A percentile compares a stretch with the other conserved stretches of the same genome.
Evolutionary conservation across 371 early-diverging fungal species (phyloP).

Genomic region (Lichtheimia hyalospora): DNA sequence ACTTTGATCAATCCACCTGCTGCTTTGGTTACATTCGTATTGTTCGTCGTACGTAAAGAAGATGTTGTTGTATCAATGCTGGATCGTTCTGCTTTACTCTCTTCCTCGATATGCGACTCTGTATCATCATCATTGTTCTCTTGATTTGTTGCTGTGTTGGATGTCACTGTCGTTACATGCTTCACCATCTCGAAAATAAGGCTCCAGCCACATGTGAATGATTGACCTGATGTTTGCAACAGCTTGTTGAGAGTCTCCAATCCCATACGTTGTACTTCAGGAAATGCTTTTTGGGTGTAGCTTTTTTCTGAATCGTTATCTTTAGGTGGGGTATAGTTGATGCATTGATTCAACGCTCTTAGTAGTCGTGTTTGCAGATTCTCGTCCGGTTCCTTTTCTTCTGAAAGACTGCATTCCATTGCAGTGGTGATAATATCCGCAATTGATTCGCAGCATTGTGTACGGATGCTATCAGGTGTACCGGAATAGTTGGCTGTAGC

Average conservation of each 20-base stretch:
- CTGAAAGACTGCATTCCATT: constrained; percentile 64
- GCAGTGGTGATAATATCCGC: constrained; percentile 77
- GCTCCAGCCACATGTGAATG: constrained; percentile 83
- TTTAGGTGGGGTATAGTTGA: constrained; percentile 26
- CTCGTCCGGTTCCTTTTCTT: constrained; percentile 52
- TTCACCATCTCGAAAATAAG: constrained; percentile 89
- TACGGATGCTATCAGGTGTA: constrained; percentile 65
- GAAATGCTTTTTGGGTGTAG: constrained; percentile 21
- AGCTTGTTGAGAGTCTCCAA: constrained; percentile 89
- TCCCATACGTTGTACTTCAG: constrained; percentile 81
- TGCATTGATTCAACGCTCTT: constrained; percentile 44
- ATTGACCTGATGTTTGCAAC: constrained; percentile 89
- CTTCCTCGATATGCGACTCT: constrained; percentile 13
- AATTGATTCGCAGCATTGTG: constrained; percentile 83
- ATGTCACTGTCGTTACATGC: constrained; percentile 40
- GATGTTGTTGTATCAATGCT: constrained; percentile 33
- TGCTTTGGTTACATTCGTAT: constrained; percentile 12
- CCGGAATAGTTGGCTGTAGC: constrained; percentile 70
- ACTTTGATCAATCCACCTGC: constrained; percentile 72
- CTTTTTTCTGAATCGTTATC: constrained; percentile 14
- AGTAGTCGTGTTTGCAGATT: constrained; percentile 56
- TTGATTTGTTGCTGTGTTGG: neutral
- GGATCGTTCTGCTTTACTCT: constrained; percentile 14
- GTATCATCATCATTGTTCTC: constrained; percentile 6
- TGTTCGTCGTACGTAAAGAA: constrained; percentile 18